phyloP scores from a whole-genome alignment of 2,329 filamentous ascomycete species.

The Cylindrodendrum hubeiense region DNA sequence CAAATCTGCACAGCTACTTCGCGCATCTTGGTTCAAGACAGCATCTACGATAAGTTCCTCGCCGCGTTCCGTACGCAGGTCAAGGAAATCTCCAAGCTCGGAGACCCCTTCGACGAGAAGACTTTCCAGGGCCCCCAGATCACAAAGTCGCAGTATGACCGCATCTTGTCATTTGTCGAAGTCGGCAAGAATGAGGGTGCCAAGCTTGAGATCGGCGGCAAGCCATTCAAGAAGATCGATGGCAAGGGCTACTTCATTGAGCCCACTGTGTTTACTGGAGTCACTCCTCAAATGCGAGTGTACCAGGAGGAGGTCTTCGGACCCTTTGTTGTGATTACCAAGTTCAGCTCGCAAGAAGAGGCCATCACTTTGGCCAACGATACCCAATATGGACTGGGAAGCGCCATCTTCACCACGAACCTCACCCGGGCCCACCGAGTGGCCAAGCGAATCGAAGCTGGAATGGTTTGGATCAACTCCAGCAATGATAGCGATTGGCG shows the following conservation, averaged over 20 bases:
- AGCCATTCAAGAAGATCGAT: conserved; percentile 44
- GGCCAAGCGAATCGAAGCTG: conserved; percentile 70
- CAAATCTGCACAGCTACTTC: conserved; percentile 76
- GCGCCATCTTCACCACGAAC: conserved; percentile 72
- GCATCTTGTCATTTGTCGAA: conserved; percentile 78
- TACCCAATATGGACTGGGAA: conserved; percentile 71
- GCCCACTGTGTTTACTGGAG: conserved; percentile 59
- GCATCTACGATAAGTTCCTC: conserved; percentile 73
- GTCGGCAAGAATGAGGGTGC: conserved; percentile 78
- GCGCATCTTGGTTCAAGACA: conserved; percentile 75
- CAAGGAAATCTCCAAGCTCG: conserved; percentile 71
- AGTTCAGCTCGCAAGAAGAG: conserved; percentile 58
- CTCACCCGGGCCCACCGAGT: conserved; percentile 62
- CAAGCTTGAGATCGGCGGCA: conserved; percentile 72
- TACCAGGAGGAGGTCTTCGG: conserved; percentile 63
- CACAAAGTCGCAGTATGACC: conserved; percentile 77
- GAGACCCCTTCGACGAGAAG: conserved; percentile 76
- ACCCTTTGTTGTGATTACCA: conserved; percentile 56
- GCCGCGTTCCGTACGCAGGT: conserved; percentile 70
- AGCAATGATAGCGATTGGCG: conserved; percentile 59
- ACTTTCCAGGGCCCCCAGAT: conserved; percentile 84
- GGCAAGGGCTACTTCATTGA: conserved; percentile 61
- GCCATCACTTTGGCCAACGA: conserved; percentile 60
- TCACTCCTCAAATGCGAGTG: conserved; percentile 56
- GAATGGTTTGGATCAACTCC: conserved; percentile 67